Evolutionary conservation across 176 grass and related monocot genomes (phyloP), one percentile per base, ranked within the genome.

Genomic region (Aegilops speltoides): DNA sequence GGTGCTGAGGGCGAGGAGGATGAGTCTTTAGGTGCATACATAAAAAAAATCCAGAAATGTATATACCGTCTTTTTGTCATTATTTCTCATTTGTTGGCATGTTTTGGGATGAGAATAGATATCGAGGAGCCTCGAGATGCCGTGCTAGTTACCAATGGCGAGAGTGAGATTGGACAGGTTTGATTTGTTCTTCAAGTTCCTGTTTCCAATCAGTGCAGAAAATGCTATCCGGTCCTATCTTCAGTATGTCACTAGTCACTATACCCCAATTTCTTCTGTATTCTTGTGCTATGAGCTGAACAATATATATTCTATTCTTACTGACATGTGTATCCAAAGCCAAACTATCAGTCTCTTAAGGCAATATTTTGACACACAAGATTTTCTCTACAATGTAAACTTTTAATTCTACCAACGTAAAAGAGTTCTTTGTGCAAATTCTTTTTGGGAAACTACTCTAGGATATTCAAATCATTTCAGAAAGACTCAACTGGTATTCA

Each of bases 151-250:
- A 92, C 93, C 28, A 89, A 98, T 71, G 96, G 93, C 8, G 90
- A 95, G 12, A 98, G 93, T 68, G 96, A 98, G 89, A 87, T 95
- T 73, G 96, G 93, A 9, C 96, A 94, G 91, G 96, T 95, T 46
- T 17, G 40, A 26, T 45, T 43, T 79, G 41, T 68, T 75, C 46
- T 64, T 41, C 20, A 75, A 60, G 17, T 64, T 64, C 24, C 2
- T 46, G 4, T 90, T 66, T 75, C 14, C 22, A 82, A 26, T 82
- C n/a, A 22, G 24, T 7, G 20, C 1, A 1, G 45, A 50, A 83
- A 66, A 23, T 79, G 10, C 19, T 63, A 64, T 43, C 20, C 2
- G 14, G 20, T 77, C 12, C 2, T 19, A 23, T 82, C 7, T 19
- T 84, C 56, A 79, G 25, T 68, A 76, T 12, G 32, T 23, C 79